These are phyloP conservation scores for Scytalidium lignicola DNA, from an alignment of 2,329 filamentous ascomycete species.

Conservation along the genomic window DNA sequence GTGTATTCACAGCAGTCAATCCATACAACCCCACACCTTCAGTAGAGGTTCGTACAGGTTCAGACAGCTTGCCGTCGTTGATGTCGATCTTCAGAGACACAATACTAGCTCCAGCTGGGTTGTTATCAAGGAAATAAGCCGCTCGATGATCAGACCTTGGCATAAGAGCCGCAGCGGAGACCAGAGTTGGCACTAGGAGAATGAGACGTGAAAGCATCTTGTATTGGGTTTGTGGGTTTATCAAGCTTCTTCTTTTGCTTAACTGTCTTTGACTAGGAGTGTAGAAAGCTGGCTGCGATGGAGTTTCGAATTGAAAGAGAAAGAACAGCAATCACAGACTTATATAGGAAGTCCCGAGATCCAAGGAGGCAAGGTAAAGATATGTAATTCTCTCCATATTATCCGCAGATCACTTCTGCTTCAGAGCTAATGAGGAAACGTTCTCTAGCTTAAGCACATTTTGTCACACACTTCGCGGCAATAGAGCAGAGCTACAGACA, in stretches of 20 bases:
- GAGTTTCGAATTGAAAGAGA: background rate
- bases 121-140: background rate
- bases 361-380: background rate
- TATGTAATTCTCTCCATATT: too few relatives aligned
- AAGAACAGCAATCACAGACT: background rate
- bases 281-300: background rate
- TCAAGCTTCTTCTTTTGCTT: background rate
- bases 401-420: too few relatives aligned
- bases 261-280: background rate
- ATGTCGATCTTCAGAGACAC: background rate
- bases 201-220: background rate
- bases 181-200: background rate
- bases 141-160: background rate
- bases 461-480: too few relatives aligned
- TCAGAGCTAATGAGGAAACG: too few relatives aligned
- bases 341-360: background rate
- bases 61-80: background rate
- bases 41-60: background rate
- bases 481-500: too few relatives aligned
- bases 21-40: background rate
- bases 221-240: background rate
- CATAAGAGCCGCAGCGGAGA: background rate
- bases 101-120: background rate
- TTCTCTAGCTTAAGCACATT: too few relatives aligned
- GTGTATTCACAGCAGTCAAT: background rate